phyloP scores from a whole-genome alignment of 2,329 filamentous ascomycete species.

The Colletotrichum theobromicola region DNA sequence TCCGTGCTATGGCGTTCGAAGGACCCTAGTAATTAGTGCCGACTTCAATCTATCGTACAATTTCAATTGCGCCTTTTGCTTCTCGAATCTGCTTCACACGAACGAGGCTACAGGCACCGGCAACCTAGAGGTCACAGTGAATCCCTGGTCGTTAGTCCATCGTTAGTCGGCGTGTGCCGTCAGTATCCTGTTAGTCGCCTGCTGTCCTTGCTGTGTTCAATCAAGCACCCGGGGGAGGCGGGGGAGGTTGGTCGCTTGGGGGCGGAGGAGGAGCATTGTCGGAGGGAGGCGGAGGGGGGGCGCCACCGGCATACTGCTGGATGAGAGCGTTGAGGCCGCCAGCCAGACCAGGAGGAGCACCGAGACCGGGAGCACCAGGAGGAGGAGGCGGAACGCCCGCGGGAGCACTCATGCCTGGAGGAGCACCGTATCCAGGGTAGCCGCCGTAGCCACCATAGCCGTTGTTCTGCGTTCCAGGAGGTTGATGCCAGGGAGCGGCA shows the following conservation, averaged over 20 bases:
- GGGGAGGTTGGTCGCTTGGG: conserved; percentile 64
- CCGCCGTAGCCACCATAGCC: conserved; percentile 62
- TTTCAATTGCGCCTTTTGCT: neutral
- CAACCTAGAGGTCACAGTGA: neutral
- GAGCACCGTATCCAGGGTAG: conserved; percentile 56
- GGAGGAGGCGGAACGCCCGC: conserved; percentile 31
- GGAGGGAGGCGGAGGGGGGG: conserved; percentile 57
- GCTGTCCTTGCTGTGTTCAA: neutral
- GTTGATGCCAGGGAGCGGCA: conserved; percentile 67
- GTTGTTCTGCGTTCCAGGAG: conserved; percentile 50
- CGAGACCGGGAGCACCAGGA: conserved; percentile 45
- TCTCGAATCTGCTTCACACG: neutral
- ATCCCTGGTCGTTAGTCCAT: conserved; percentile 16
- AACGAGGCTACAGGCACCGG: neutral
- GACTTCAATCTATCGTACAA: conserved; percentile 10
- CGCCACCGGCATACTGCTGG: conserved; percentile 65
- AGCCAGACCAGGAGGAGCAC: conserved; percentile 57
- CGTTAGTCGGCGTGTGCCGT: conserved; percentile 1
- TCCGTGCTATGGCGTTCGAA: neutral
- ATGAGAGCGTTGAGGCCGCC: conserved; percentile 69
- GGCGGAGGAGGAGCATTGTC: conserved; percentile 66
- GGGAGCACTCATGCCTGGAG: conserved; percentile 55
- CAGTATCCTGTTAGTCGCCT: conserved; percentile 3
- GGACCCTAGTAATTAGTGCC: conserved; percentile 17
- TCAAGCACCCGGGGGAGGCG: conserved; percentile 62